Evolutionary conservation across 495 filamentous ascomycete species (phyloP), one percentile per base, ranked within the genome.

Genomic region (Cercophora samala): DNA sequence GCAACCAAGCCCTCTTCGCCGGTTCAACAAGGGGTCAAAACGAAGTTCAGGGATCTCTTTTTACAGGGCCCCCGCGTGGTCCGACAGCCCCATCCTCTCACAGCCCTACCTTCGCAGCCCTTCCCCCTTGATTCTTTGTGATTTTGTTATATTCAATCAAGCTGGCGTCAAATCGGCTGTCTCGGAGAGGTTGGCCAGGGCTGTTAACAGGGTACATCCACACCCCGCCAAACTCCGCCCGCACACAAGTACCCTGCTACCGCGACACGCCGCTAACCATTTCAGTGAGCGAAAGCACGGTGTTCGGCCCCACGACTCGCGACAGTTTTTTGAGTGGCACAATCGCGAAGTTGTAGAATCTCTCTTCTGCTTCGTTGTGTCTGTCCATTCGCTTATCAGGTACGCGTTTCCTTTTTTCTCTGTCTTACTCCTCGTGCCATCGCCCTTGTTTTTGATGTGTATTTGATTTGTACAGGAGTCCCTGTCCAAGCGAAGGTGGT

Each of bases 231-330:
- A 13, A 18, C 55, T 17, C 25, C 32, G 24, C 25, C 32, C 29
- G 11, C 18, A 19, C 24, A 18, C 13, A 5, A 22, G 73, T 74
- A 72, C 65, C 63, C 4, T 53, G 46, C 62, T 74, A 74, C 67
- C 70, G 73, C 70, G 69, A 66, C 51, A 21, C 17, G 23, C 68
- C 66, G 68, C 73, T 74, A 74, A 63, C 72, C 73, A n/a, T 64
- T 66, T 61, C 23, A 62, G 66, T 23, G n/a, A 42, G n/a, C 61
- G 60, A 55, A n/a, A 62, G 61, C 60, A 60, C 66, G 64, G 58
- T 62, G 61, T 58, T 29, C 26, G 15, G 69, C 66, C 64, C 69
- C 72, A 66, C 61, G 65, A 52, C 64, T 58, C 55, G 29, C n/a
- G 60, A 13, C 52, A 18, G 22, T 62, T 62, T 32, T 67, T 26